Conservation (phyloP, 164 flowering plant species). For the Aristolochia contorta region DNA sequence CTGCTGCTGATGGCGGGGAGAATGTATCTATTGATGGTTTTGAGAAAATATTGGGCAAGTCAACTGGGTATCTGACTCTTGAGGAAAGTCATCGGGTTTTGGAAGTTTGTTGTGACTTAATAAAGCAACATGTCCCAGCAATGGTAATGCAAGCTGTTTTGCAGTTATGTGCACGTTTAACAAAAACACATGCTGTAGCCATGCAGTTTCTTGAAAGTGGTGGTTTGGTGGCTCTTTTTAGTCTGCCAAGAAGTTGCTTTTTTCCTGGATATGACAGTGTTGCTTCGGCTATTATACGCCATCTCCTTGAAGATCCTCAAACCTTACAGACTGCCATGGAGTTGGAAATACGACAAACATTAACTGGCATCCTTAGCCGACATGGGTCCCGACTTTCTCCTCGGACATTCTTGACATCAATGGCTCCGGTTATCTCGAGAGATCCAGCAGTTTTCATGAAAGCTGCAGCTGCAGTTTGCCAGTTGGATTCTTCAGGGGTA, state of each 20-base stretch:
- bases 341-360: constrained; percentile 70
- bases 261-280: constrained; percentile 81
- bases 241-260: constrained; percentile 68
- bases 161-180: constrained; percentile 80
- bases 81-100: constrained; percentile 64
- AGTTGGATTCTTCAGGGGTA: constrained; percentile 78
- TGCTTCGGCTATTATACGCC: constrained; percentile 75
- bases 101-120: constrained; percentile 51
- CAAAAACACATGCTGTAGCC: constrained; percentile 72
- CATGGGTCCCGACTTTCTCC: constrained; percentile 56
- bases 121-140: constrained; percentile 70
- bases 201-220: constrained; percentile 78
- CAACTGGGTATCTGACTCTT: constrained; percentile 64
- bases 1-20: constrained; percentile 26
- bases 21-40: constrained; percentile 31
- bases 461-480: constrained; percentile 78
- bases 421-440: constrained; percentile 87
- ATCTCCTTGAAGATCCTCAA: constrained; percentile 94
- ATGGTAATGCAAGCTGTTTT: constrained; percentile 84
- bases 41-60: constrained; percentile 65
- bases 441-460: constrained; percentile 82
- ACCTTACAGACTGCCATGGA: constrained; percentile 96
- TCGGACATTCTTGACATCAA: constrained; percentile 58
- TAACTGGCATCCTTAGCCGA: constrained; percentile 41
- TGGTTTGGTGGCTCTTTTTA: constrained; percentile 61